Base-by-base conservation (phyloP, 1,284 basidiomycete species). In the Singerocomus inundabilis region DNA sequence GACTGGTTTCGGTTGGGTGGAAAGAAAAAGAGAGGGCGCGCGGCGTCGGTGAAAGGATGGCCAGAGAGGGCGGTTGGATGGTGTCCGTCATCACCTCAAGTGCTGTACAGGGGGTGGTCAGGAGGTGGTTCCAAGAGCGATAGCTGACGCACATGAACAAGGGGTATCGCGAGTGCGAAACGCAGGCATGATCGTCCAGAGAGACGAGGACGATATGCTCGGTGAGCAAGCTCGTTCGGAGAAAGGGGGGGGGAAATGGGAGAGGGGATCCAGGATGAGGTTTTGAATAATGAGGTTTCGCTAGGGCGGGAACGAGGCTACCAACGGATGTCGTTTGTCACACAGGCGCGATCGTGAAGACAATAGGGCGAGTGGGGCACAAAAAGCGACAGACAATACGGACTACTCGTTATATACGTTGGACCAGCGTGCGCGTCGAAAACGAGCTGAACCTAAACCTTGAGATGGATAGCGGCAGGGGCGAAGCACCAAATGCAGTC, bases 31-130 rank as follows among this genome's bases (percentile, higher is more conserved):
- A 76, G 70, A 82, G 80, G 66, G 86, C 80, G 73, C 86, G 84
- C 67, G 86, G 85, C 67, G 85, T 88, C 44, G 85, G 85, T 25
- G 85, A 84, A 68, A 85, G 70, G 69, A 88, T 83, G 57, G 80
- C 70, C 54, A 86, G 68, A 34, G 77, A 71, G n/a, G 84, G 85
- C 53, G 73, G 71, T 54, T 73, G 76, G 35, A 75, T 76, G 55
- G 76, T 74, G 68, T 83, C 80, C 67, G 82, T 81, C 63, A 79
- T 77, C 76, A 88, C 84, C 75, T 86, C 80, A 75, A 87, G 84
- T 76, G 79, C 82, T 85, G 65, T 35, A 34, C 26, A 58, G 61
- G 70, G 64, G 71, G 69, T 58, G 55, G 42, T 62, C 4, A 52
- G 62, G 1, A 35, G 5, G 16, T 44, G 45, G 51, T 57, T n/a